Conservation (phyloP, 2,329 filamentous ascomycete genomes). For the Dryadomyces quercus-mongolicae region DNA sequence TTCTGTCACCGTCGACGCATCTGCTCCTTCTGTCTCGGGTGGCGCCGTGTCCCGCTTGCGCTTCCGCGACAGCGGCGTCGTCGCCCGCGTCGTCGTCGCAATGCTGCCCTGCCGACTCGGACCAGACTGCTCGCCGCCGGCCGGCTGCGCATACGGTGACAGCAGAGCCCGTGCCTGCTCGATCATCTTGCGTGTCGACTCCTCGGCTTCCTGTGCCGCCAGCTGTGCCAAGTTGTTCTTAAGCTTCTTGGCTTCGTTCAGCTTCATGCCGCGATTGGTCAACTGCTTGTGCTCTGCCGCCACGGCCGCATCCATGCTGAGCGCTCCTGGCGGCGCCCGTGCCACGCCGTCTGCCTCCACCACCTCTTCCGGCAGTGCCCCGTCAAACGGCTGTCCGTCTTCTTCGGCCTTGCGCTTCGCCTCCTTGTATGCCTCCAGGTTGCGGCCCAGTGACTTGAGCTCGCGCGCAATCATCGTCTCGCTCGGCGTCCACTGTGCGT, state of each 20-base stretch:
- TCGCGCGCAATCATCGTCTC: slow-evolving; percentile 78
- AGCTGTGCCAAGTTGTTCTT: slow-evolving; percentile 51
- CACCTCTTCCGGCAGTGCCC: slow-evolving; percentile 25
- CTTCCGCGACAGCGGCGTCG: slow-evolving; percentile 13
- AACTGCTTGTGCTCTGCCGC: slow-evolving; percentile 50
- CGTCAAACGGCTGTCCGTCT: slow-evolving; percentile 49
- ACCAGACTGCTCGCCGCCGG: background rate
- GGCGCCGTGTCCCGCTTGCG: slow-evolving; percentile 20
- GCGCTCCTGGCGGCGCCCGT: slow-evolving; percentile 46
- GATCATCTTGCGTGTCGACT: slow-evolving; percentile 21
- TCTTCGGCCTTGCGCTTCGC: slow-evolving; percentile 55
- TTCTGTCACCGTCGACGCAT: background rate
- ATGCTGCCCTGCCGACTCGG: background rate
- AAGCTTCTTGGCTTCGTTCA: slow-evolving; percentile 66
- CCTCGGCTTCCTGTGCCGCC: slow-evolving; percentile 46
- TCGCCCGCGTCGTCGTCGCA: background rate
- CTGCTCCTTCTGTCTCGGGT: background rate
- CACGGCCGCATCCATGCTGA: slow-evolving; percentile 40
- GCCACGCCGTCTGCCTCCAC: slow-evolving; percentile 37
- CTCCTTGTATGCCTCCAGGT: slow-evolving; percentile 46
- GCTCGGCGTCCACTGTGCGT: slow-evolving; percentile 72
- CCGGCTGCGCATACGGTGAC: background rate
- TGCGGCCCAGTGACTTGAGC: slow-evolving; percentile 57
- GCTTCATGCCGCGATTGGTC: slow-evolving; percentile 63
- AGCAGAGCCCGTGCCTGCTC: slow-evolving; percentile 15